Percentiles rank a stretch among this genome's conserved stretches.
Conservation (phyloP, 768 basidiomycete genomes). For the Ephemerocybe angulata region DNA sequence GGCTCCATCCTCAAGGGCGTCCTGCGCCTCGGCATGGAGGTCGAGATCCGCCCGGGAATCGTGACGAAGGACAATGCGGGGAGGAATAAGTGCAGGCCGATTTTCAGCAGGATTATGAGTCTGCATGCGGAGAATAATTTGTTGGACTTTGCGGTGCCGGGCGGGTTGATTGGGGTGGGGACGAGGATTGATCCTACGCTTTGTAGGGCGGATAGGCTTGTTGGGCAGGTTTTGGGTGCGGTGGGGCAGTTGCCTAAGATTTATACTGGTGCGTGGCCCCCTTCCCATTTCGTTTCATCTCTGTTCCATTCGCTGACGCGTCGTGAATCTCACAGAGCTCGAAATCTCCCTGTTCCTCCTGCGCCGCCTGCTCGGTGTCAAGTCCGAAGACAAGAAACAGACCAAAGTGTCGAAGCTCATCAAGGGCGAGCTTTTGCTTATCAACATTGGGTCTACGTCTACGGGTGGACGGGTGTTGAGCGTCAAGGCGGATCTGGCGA, state of each 20-base stretch:
- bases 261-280: slow-evolving; percentile 62
- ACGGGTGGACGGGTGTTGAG: slow-evolving; percentile 93
- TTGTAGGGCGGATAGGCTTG: slow-evolving; percentile 93
- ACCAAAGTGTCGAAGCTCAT: slow-evolving; percentile 91
- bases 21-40: slow-evolving; percentile 84
- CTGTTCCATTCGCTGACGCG: slow-evolving; percentile 11
- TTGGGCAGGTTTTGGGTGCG: slow-evolving; percentile 93
- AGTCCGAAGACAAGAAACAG: slow-evolving; percentile 98
- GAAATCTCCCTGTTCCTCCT: slow-evolving; percentile 94
- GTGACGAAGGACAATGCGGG: slow-evolving; percentile 93
- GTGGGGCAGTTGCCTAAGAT: slow-evolving; percentile 93
- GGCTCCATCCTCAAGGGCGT: slow-evolving; percentile 94
- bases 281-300: background rate
- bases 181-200: slow-evolving; percentile 95
- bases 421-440: slow-evolving; percentile 88
- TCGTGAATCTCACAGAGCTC: slow-evolving; percentile 50
- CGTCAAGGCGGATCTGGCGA: slow-evolving; percentile 92
- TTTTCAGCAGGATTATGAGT: slow-evolving; percentile 87
- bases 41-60: slow-evolving; percentile 96
- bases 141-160: slow-evolving; percentile 92
- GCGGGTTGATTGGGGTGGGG: slow-evolving; percentile 97
- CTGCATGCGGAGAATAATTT: slow-evolving; percentile 95
- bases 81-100: slow-evolving; percentile 87
- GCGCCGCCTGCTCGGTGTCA: slow-evolving; percentile 93
- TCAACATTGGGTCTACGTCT: slow-evolving; percentile 98